Evolutionary conservation across 2,329 filamentous ascomycete genomes (phyloP).

Genomic region (Colletotrichum theobromicola): DNA sequence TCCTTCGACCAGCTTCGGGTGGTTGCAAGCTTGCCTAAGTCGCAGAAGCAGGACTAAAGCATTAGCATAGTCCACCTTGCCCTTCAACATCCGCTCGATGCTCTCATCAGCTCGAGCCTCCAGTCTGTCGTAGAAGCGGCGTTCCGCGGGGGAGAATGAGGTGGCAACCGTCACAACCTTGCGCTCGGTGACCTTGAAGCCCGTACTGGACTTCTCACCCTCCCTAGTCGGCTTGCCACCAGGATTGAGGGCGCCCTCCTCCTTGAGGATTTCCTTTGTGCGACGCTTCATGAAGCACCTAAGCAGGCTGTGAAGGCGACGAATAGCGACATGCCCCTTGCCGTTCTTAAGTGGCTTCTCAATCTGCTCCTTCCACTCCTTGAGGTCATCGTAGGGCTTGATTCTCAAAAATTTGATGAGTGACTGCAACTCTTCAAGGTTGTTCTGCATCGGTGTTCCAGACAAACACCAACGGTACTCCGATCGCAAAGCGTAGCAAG

Average conservation of each 20-base stretch:
- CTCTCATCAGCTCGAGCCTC: conserved; percentile 86
- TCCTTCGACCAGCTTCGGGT: conserved; percentile 84
- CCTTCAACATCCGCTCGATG: conserved; percentile 86
- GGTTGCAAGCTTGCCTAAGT: conserved; percentile 92
- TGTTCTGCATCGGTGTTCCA: conserved; percentile 98
- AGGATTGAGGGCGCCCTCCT: conserved; percentile 80
- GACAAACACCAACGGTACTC: conserved; percentile 97
- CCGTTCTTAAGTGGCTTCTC: conserved; percentile 89
- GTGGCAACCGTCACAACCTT: conserved; percentile 83
- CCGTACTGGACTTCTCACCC: conserved; percentile 57
- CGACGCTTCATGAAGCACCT: conserved; percentile 98
- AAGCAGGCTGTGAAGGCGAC: conserved; percentile 81
- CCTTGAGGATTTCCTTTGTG: conserved; percentile 94
- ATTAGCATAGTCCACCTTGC: conserved; percentile 87
- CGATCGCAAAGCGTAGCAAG: conserved; percentile 82
- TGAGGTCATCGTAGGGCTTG: conserved; percentile 85
- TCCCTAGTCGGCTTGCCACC: conserved; percentile 65
- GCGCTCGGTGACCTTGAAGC: conserved; percentile 90
- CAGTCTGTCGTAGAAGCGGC: conserved; percentile 83
- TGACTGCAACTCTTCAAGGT: conserved; percentile 93
- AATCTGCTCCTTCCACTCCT: conserved; percentile 90
- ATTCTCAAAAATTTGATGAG: conserved; percentile 92
- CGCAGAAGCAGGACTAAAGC: conserved; percentile 91
- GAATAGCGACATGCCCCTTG: conserved; percentile 86
- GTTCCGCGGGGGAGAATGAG: conserved; percentile 80